phyloP scores from a whole-genome alignment of 2,329 filamentous ascomycete genomes.

The Plectosphaerella cucumerina region DNA sequence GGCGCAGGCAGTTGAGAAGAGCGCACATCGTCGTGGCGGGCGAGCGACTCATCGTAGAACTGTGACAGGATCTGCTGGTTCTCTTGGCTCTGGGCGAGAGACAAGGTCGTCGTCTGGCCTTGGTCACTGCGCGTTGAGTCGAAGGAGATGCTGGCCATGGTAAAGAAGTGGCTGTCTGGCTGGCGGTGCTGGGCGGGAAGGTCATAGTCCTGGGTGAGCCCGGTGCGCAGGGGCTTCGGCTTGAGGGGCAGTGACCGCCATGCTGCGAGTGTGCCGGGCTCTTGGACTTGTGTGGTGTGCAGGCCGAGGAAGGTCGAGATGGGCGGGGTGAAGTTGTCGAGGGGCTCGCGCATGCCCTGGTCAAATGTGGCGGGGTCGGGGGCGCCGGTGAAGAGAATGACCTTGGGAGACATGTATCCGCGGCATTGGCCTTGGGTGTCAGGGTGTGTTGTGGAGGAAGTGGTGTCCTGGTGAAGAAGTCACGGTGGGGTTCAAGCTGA shows the following conservation, averaged over 20 bases:
- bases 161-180: conserved; percentile 41
- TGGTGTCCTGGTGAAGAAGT: background rate
- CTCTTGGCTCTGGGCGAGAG: conserved; percentile 1
- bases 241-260: conserved; percentile 54
- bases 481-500: too few relatives aligned
- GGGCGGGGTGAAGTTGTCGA: conserved; percentile 15
- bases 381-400: conserved; percentile 34
- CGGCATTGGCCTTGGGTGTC: background rate
- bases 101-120: conserved; percentile 8
- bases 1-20: conserved; percentile 52
- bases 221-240: conserved; percentile 41
- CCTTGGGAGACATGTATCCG: conserved; percentile 18
- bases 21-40: conserved; percentile 60
- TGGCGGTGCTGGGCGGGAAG: conserved; percentile 13
- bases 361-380: conserved; percentile 24
- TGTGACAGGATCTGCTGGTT: conserved; percentile 40
- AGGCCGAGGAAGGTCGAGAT: conserved; percentile 14
- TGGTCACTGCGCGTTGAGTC: conserved; percentile 9
- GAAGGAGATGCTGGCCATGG: conserved; percentile 34
- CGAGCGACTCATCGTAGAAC: conserved; percentile 77
- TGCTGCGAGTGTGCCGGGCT: conserved; percentile 21
- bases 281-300: background rate
- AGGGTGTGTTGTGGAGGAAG: background rate
- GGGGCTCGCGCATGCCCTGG: conserved; percentile 21
- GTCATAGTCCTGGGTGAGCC: conserved; percentile 47